Evolutionary conservation across 176 grass and related monocot genomes (phyloP).

Genomic region (Bothriochloa decipiens): DNA sequence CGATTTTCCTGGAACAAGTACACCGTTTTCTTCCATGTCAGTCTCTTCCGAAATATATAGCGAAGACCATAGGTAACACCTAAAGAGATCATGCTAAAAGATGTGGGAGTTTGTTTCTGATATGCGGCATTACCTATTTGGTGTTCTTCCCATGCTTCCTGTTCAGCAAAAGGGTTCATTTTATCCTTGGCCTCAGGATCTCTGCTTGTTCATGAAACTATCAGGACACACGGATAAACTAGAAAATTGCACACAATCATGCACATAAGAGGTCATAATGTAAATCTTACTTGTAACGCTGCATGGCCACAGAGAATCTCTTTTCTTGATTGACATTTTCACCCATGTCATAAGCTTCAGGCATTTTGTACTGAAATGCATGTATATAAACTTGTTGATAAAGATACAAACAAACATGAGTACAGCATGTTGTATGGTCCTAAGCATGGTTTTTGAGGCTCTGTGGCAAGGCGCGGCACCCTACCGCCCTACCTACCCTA

Average conservation of each 20-base stretch:
- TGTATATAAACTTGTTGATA: not conserved
- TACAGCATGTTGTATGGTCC: not conserved
- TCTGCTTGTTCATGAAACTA: slow-evolving; percentile 47
- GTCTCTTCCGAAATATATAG: slow-evolving; percentile 31
- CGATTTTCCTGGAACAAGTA: slow-evolving; percentile 69
- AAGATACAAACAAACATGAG: slow-evolving; percentile 3
- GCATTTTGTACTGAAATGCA: slow-evolving; percentile 87
- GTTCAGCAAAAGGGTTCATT: slow-evolving; percentile 99
- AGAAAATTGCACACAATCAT: not conserved
- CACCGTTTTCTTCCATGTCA: slow-evolving; percentile 26
- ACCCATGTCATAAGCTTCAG: slow-evolving; percentile 92
- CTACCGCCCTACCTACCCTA: too few relatives aligned
- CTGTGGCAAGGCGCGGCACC: too few relatives aligned
- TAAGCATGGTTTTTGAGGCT: not conserved
- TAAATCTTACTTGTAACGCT: slow-evolving; percentile 71
- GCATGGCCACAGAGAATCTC: slow-evolving; percentile 85
- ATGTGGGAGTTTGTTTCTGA: not conserved
- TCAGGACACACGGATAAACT: slow-evolving; percentile 12
- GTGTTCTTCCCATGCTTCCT: slow-evolving; percentile 97
- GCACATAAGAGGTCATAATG: not conserved
- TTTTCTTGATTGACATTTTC: slow-evolving; percentile 94
- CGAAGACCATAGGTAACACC: not conserved
- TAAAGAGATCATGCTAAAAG: slow-evolving; percentile 11
- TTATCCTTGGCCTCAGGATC: slow-evolving; percentile 82
- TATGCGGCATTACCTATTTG: slow-evolving; percentile 70